phyloP scores from a whole-genome alignment of 148 eudicot genomes.

The Mesembryanthemum crystallinum region DNA sequence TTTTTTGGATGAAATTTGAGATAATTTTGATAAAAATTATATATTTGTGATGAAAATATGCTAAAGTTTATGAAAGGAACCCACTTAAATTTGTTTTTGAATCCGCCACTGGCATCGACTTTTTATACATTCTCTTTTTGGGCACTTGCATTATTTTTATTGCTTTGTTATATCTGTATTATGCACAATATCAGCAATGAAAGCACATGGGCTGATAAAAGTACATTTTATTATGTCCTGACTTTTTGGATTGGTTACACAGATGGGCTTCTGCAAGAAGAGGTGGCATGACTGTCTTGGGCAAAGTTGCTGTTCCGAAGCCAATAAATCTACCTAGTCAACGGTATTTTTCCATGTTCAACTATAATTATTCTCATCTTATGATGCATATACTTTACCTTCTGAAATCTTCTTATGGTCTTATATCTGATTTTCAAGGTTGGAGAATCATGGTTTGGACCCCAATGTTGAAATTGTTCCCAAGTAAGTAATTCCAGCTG shows the following conservation, averaged over 20 bases:
- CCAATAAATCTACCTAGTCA: conserved; percentile 98
- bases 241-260: conserved; percentile 23
- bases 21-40: too few species aligned
- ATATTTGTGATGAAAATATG: too few species aligned
- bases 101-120: too few species aligned
- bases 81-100: too few species aligned
- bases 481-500: conserved; percentile 63
- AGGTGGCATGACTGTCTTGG: conserved; percentile 94
- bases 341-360: conserved; percentile 39
- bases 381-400: conserved; percentile 11
- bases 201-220: background rate
- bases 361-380: conserved; percentile 8
- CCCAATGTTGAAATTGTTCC: conserved; percentile 96
- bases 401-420: conserved; percentile 30
- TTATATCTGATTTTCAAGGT: conserved; percentile 50
- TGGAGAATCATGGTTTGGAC: conserved; percentile 95
- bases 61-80: too few species aligned
- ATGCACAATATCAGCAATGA: background rate
- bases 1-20: too few species aligned
- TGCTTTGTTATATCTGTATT: background rate
- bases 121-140: too few species aligned
- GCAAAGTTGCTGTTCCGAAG: conserved; percentile 97
- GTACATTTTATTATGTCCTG: background rate
- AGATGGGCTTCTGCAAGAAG: conserved; percentile 90
- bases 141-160: too few species aligned